Conservation (phyloP, 1,139 yeast genomes). For the Pneumocystis wakefieldiae region DNA sequence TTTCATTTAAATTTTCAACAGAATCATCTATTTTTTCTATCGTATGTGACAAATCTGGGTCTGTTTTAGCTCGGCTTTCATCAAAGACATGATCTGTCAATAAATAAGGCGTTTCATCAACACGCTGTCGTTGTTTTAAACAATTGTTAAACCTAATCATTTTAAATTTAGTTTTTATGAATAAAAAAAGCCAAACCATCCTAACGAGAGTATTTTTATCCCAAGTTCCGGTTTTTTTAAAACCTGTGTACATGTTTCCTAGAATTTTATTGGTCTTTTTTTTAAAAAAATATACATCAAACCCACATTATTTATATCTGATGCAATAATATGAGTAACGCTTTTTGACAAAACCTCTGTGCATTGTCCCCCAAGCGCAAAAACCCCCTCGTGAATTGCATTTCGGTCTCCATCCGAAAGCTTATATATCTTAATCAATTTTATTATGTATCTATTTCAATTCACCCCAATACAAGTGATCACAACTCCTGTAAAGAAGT, state of each 20-base stretch:
- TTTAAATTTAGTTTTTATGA: slow-evolving; percentile 16
- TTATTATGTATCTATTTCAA: background rate
- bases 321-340: slow-evolving; percentile 66
- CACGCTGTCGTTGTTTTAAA: slow-evolving; percentile 35
- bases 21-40: slow-evolving; percentile 4
- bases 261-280: background rate
- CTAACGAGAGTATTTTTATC: slow-evolving; percentile 52
- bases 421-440: slow-evolving; percentile 18
- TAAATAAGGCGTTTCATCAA: slow-evolving; percentile 41
- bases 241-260: slow-evolving; percentile 18
- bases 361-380: slow-evolving; percentile 62
- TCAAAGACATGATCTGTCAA: slow-evolving; percentile 23
- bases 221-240: slow-evolving; percentile 10
- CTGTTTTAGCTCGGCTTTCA: background rate
- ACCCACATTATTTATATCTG: slow-evolving; percentile 32
- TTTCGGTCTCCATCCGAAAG: slow-evolving; percentile 48
- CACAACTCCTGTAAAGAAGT: slow-evolving; percentile 46
- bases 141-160: slow-evolving; percentile 39
- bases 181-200: slow-evolving; percentile 33
- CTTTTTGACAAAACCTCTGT: slow-evolving; percentile 47
- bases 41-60: background rate
- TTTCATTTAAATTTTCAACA: slow-evolving; percentile 1
- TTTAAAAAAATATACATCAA: slow-evolving; percentile 26
- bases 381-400: slow-evolving; percentile 48
- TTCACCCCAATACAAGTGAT: slow-evolving; percentile 36